Base-by-base conservation (phyloP, 495 filamentous ascomycete genomes). In the Glutinoglossum americanum region DNA sequence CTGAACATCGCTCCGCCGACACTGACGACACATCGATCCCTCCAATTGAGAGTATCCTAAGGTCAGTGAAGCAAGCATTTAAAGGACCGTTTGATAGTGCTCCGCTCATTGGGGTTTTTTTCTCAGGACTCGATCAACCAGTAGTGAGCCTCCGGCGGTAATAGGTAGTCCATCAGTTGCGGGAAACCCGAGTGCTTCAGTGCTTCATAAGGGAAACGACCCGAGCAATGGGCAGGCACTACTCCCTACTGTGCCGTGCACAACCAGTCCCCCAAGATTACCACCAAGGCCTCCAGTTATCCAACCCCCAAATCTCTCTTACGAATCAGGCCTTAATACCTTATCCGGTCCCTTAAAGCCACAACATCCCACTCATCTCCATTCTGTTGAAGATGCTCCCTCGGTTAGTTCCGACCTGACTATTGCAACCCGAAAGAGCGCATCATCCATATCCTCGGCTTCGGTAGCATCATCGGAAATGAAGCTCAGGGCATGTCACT, bases 331-430 rank as follows among this genome's bases (percentile, higher is more conserved):
- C 9, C 28, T 17, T 17, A 23, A 32, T 17, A 32, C 13, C 59
- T n/a, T 44, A 25, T 51, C 59, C 35, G 56, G 25, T 37, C 54
- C 35, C 59, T 51, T 51, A 60, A 60, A 57, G 37, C 25, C 23
- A 30, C 35, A 33, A 37, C 41, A 60, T 33, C 33, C 17, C 19
- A 21, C 23, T 53, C 23, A 53, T 17, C 56, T 58, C 19, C 44
- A 28, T n/a, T 30, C 45, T 26, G 30, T 49, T 33, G 35, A 44
- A 4, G 28, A 58, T 26, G 9, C 45, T 2, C 19, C 25, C 23
- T 53, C 49, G 7, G 49, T 53, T 27, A 53, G 10, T 53, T 53
- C 49, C n/a, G 49, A 53, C 19, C 15, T 53, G 17, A 53, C 28
- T n/a, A 11, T 53, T 13, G 49, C 11, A 53, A 53, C 49, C 11